phyloP scores from a whole-genome alignment of 805 yeast species.

The Candida glaebosa region DNA sequence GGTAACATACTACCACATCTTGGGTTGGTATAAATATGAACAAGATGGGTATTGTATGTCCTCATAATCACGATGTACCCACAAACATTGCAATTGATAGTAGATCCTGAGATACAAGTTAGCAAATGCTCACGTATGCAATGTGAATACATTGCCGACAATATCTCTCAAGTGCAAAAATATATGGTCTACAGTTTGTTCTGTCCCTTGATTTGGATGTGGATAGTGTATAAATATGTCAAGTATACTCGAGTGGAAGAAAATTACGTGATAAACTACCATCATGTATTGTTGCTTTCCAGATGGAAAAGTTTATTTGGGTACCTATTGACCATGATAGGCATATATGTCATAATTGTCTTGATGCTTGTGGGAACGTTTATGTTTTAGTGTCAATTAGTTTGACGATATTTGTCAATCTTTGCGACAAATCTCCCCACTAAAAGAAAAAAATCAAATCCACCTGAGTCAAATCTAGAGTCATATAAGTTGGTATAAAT shows the following conservation, averaged over 20 bases:
- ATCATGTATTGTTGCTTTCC: too few species aligned
- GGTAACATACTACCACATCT: constrained; percentile 2
- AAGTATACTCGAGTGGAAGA: too few species aligned
- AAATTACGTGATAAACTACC: too few species aligned
- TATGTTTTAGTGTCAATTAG: background rate
- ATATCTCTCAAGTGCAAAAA: background rate
- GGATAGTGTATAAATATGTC: background rate
- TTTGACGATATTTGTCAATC: too few species aligned
- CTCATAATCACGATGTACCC: background rate
- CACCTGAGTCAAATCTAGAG: background rate
- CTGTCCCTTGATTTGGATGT: background rate
- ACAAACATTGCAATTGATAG: background rate
- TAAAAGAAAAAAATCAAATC: too few species aligned
- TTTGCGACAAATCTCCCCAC: too few species aligned
- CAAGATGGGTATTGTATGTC: too few species aligned
- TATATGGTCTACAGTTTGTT: background rate
- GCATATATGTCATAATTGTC: background rate
- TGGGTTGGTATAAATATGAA: too few species aligned
- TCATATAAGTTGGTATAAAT: background rate
- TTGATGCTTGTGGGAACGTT: background rate
- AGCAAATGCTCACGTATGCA: background rate
- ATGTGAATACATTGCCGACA: background rate
- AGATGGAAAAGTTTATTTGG: background rate
- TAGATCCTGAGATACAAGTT: background rate
- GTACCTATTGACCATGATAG: background rate